A percentile compares a stretch with the other conserved stretches of the same genome.
Conservation (phyloP, 1,284 basidiomycete genomes). For the Gomphus sp. region DNA sequence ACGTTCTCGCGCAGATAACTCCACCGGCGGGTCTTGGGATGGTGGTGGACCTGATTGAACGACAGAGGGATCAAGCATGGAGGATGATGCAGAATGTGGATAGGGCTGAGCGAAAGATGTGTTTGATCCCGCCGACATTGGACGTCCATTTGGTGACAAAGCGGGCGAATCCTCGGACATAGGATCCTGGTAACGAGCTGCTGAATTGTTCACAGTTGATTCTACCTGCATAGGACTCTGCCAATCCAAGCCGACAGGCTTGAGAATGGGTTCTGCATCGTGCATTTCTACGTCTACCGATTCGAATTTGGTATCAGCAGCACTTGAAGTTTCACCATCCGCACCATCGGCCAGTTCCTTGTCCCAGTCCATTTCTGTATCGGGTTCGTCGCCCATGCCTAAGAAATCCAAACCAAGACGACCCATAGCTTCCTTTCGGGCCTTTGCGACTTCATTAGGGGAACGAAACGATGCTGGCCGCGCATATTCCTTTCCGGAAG, state of each 20-base stretch:
- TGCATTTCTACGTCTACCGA: conserved; percentile 29
- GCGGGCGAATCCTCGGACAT: conserved; percentile 19
- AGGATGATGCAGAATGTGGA: not conserved
- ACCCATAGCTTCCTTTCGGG: conserved; percentile 74
- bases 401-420: conserved; percentile 77
- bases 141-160: conserved; percentile 20
- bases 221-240: conserved; percentile 27
- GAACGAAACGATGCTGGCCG: conserved; percentile 61
- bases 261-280: conserved; percentile 3
- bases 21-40: conserved; percentile 15
- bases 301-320: conserved; percentile 6
- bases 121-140: conserved; percentile 47
- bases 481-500: conserved; percentile 80
- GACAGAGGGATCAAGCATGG: not conserved
- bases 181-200: conserved; percentile 25
- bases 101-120: conserved; percentile 28
- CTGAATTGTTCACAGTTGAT: conserved; percentile 25
- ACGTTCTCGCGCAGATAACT: conserved; percentile 76
- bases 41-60: not conserved
- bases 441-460: conserved; percentile 67
- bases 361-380: conserved; percentile 60
- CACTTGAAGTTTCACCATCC: conserved; percentile 7
- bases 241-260: conserved; percentile 20
- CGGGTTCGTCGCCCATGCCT: conserved; percentile 52
- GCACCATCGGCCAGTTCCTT: conserved; percentile 54